These are phyloP conservation scores for Withania somnifera DNA, from an alignment of 305 asterid species.

Conservation along the genomic window DNA sequence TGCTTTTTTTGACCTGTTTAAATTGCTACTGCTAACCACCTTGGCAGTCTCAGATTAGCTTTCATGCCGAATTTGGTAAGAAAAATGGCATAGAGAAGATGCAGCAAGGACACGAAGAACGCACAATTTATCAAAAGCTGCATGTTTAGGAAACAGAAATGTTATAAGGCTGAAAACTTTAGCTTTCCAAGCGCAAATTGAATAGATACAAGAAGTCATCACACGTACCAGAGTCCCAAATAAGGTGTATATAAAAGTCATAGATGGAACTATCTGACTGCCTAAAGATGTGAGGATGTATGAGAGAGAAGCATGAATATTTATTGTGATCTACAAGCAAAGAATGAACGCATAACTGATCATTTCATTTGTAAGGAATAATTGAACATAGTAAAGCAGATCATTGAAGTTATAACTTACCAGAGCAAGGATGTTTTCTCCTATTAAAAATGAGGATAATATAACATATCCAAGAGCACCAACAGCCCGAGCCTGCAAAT, in stretches of 20 bases:
- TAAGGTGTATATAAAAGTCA: conserved; percentile 57
- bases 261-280: conserved; percentile 57
- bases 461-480: conserved; percentile 81
- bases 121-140: conserved; percentile 88
- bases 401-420: conserved; percentile 26
- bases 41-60: conserved; percentile 57
- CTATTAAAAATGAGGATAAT: conserved; percentile 68
- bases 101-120: conserved; percentile 62
- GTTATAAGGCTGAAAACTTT: background rate
- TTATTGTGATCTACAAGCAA: conserved; percentile 58
- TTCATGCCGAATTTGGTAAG: conserved; percentile 75
- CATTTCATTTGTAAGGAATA: background rate
- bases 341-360: background rate
- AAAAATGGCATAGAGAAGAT: conserved; percentile 68
- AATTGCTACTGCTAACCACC: conserved; percentile 70
- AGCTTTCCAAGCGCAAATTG: background rate
- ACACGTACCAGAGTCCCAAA: conserved; percentile 70
- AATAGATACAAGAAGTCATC: background rate
- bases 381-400: background rate
- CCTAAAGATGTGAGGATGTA: conserved; percentile 58
- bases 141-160: background rate
- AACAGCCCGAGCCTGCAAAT: conserved; percentile 74
- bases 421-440: conserved; percentile 87
- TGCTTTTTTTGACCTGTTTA: conserved; percentile 8
- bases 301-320: conserved; percentile 70